A percentile compares a stretch with the other conserved stretches of the same genome.
Conservation (phyloP, 2,329 filamentous ascomycete species). For the Phaeomoniella chlamydospora region DNA sequence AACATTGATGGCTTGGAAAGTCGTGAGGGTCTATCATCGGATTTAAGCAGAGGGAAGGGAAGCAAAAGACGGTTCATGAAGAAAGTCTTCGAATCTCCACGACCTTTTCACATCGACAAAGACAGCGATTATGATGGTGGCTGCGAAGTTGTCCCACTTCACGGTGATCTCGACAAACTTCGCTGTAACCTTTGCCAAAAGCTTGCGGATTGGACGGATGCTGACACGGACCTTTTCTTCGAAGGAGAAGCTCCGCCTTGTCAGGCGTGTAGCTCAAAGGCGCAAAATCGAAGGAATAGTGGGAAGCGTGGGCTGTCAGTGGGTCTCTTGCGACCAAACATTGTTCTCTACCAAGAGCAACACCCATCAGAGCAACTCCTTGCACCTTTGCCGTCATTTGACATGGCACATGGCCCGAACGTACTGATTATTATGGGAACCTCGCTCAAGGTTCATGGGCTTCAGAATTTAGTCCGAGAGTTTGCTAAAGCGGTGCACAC, state of each 20-base stretch:
- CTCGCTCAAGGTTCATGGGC: constrained; percentile 54
- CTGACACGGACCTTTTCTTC: constrained; percentile 32
- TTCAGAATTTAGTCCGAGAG: constrained; percentile 56
- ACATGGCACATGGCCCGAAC: constrained; percentile 50
- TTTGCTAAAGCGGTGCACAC: constrained; percentile 56
- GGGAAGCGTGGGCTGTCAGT: constrained; percentile 55
- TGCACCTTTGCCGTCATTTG: constrained; percentile 53
- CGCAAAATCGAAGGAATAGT: constrained; percentile 45
- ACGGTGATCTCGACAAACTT: constrained; percentile 52
- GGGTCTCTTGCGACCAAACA: constrained; percentile 55
- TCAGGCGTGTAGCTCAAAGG: constrained; percentile 48
- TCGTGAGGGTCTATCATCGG: constrained; percentile 51
- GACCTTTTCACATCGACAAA: constrained; percentile 3
- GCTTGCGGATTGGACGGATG: constrained; percentile 26
- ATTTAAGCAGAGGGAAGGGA: constrained; percentile 47
- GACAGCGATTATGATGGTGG: constrained; percentile 19
- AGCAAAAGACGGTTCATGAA: constrained; percentile 45
- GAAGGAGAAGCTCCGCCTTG: constrained; percentile 54
- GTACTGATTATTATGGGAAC: constrained; percentile 57
- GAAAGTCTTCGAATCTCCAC: constrained; percentile 16
- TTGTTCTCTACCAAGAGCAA: constrained; percentile 61
- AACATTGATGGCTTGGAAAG: constrained; percentile 64
- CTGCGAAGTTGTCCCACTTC: constrained; percentile 45
- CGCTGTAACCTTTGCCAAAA: constrained; percentile 35
- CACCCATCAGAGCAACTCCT: constrained; percentile 56